Percentiles rank a stretch among this genome's conserved stretches.
Evolutionary conservation across 306 rosid species (phyloP).

Genomic region (Sindora glabra): DNA sequence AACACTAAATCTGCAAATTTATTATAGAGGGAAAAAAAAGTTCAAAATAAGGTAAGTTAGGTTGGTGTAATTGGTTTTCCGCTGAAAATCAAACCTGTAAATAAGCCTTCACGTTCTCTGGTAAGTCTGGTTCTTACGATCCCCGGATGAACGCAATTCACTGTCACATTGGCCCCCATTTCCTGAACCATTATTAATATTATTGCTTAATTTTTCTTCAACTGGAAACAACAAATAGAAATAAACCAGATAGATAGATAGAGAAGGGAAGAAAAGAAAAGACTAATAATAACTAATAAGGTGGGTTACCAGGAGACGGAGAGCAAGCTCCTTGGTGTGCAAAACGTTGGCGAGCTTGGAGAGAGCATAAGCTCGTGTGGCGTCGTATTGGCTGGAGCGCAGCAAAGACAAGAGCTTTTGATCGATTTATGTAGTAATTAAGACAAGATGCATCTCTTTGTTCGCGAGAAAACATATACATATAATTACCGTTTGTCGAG

Average conservation of each 20-base stretch:
- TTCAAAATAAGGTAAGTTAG: neutral
- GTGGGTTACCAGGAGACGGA: constrained; percentile 49
- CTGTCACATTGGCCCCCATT: constrained; percentile 76
- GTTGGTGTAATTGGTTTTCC: neutral
- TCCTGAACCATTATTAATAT: constrained; percentile 49
- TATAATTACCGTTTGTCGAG: constrained; percentile 29
- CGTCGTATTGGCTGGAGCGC: constrained; percentile 54
- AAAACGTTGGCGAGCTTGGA: constrained; percentile 94
- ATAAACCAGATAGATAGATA: constrained; percentile 31
- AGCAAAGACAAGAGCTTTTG: no score
- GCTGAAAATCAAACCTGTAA: constrained; percentile 44
- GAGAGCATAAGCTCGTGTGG: constrained; percentile 98
- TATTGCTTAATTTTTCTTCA: neutral
- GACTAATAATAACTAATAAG: no score
- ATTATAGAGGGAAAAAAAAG: neutral
- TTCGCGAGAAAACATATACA: no score
- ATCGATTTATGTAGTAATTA: no score
- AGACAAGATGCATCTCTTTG: no score
- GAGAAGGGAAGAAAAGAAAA: no score
- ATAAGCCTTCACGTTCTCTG: constrained; percentile 81
- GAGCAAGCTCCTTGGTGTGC: constrained; percentile 76
- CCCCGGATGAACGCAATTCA: constrained; percentile 91
- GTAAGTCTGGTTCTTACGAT: constrained; percentile 84
- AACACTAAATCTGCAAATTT: constrained; percentile 65
- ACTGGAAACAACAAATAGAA: neutral